Conservation (phyloP, 1,284 basidiomycete genomes). For the Ceratobasidium theobromae region DNA sequence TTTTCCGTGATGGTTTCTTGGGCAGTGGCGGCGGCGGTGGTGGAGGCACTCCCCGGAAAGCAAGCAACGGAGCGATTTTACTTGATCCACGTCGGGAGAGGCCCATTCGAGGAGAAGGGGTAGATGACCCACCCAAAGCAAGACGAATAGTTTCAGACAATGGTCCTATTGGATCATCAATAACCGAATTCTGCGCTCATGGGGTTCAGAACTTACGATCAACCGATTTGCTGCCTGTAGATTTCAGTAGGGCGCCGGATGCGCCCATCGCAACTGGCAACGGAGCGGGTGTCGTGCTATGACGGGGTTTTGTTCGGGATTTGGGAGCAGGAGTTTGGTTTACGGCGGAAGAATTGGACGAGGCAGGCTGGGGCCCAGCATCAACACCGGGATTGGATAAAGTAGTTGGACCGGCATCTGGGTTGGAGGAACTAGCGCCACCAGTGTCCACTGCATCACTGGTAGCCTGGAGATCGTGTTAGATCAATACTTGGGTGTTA, state of each 20-base stretch:
- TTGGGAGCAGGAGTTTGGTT: slow-evolving; percentile 19
- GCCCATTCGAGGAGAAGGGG: slow-evolving; percentile 21
- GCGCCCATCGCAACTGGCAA: slow-evolving; percentile 30
- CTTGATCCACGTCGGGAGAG: slow-evolving; percentile 28
- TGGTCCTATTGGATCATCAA: background rate
- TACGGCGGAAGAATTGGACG: slow-evolving; percentile 1
- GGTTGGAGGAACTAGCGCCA: background rate
- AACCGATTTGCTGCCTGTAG: slow-evolving; percentile 12
- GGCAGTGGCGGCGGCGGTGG: slow-evolving; percentile 27
- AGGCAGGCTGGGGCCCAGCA: background rate
- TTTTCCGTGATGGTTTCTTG: slow-evolving; percentile 27
- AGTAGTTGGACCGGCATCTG: background rate
- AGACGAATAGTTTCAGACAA: slow-evolving; percentile 22
- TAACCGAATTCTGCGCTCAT: background rate
- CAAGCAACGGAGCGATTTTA: slow-evolving; percentile 27
- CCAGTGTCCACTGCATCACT: background rate
- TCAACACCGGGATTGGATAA: slow-evolving; percentile 9
- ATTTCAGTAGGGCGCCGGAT: slow-evolving; percentile 11
- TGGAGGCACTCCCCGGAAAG: slow-evolving; percentile 20
- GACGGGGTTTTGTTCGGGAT: slow-evolving; percentile 20
- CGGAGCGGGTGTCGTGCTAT: slow-evolving; percentile 24
- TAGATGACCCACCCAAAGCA: slow-evolving; percentile 12
- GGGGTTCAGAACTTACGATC: background rate
- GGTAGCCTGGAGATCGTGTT: background rate
- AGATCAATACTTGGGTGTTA: background rate